Evolutionary conservation across 208 protist genomes (phyloP), one percentile per base, ranked within the genome.

Genomic region (Vickermania spadyakhi): DNA sequence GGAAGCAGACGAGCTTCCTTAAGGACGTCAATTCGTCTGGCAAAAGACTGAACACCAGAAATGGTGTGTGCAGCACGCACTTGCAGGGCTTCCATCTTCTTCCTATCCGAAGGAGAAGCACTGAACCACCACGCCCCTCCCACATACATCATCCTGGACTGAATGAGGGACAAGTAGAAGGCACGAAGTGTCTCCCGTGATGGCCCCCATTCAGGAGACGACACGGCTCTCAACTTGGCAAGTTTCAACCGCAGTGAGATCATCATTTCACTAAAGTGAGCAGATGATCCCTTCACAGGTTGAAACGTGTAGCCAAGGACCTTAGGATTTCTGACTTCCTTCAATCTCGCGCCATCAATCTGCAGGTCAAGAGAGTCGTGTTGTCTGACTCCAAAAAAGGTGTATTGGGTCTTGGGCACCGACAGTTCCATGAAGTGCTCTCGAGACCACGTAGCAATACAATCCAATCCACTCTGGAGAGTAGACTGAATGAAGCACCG

Each of bases 311-410:
- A 0, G 29, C 64, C 55, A 13, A 63, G 27, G 11, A 57, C 2
- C 45, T 69, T 69, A 22, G 29, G 64, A 0, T 4, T 62, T 2
- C 28, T 0, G 1, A 42, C 28, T 56, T 63, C 49, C 25, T 63
- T 63, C 26, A 13, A 21, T 22, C 2, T 54, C 2, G 7, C 30
- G 1, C 3, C 26, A 25, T 26, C 42, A 2, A 23, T 13, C 3
- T 7, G 53, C 23, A 28, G n/a, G 36, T 7, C 18, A n/a, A 45
- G 36, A 45, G 36, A 45, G 36, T 7, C 36, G 18, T 7, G 36
- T n/a, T 45, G 7, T 18, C 18, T 45, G 11, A 45, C 36, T n/a
- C 51, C 51, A 27, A 55, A 55, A 18, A 55, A 28, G 25, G 51
- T 55, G 21, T 55, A 55, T 28, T 28, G 25, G n/a, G 51, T 55